Base-by-base conservation (phyloP, 2,329 filamentous ascomycete species). In the Xylaria polymorpha region DNA sequence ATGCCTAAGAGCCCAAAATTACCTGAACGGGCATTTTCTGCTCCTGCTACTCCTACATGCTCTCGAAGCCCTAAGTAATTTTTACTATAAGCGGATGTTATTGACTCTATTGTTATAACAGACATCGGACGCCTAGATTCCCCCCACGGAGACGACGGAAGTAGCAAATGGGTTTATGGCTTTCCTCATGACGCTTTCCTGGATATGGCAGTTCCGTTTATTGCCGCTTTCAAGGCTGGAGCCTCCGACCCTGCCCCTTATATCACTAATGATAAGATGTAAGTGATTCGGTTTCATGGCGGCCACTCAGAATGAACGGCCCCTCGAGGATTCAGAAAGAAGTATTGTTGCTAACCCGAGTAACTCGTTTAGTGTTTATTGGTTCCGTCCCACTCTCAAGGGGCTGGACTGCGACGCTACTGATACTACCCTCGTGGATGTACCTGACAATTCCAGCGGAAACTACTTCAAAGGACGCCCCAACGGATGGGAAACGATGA, bases 401-500 rank as follows among this genome's bases (percentile, higher is more conserved):
- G 67, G 71, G 12, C 73, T 85, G 41, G 74, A 85, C 74, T 88
- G 86, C 75, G 84, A 86, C 67, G 75, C 82, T 6, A 87, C 85
- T 15, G 85, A 87, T 72, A 86, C 83, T 0, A 85, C 84, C 0
- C 80, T 83, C 70, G 80, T 78, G 22, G 76, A 77, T 12, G 80
- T 44, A 44, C 57, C 83, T 39, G 81, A 83, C 72, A 84, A 85
- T 66, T 74, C 72, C 22, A 83, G 79, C 7, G 85, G 83, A 4
- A 86, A 87, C 74, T 87, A 86, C 77, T 86, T 86, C 76, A 77
- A 78, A 65, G 85, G 85, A 14, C 81, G 82, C 0, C 85, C 86
- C 0, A 79, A 86, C 59, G 86, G 86, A 9, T 85, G 79, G 77
- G 79, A 87, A 67, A 80, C 79, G 0, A 81, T 87, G 79, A 73